Conservation (phyloP, 1,284 basidiomycete species). For the Rugosomyces carneus region DNA sequence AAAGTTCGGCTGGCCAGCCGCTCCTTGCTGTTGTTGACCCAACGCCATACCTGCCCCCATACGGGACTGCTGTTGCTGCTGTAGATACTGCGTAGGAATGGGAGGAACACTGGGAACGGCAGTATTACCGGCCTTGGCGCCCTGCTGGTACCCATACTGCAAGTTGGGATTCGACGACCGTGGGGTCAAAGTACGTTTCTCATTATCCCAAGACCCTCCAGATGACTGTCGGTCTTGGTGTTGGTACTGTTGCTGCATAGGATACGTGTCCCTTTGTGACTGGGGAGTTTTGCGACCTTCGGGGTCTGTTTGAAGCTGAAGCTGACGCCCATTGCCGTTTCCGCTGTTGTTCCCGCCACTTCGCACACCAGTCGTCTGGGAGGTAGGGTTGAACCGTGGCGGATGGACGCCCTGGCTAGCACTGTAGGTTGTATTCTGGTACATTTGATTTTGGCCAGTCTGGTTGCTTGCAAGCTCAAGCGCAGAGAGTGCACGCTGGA, state of each 20-base stretch:
- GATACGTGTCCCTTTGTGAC: slow-evolving; percentile 14
- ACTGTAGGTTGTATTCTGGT: slow-evolving; percentile 24
- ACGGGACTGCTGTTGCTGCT: slow-evolving; percentile 43
- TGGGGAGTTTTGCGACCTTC: slow-evolving; percentile 55
- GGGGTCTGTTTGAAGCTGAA: slow-evolving; percentile 54
- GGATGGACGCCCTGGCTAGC: slow-evolving; percentile 52
- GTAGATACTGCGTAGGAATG: slow-evolving; percentile 66
- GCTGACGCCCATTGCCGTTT: slow-evolving; percentile 33
- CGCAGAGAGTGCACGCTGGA: slow-evolving; percentile 62
- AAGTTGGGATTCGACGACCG: slow-evolving; percentile 66
- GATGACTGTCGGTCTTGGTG: slow-evolving; percentile 33
- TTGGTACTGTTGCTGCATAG: slow-evolving; percentile 21
- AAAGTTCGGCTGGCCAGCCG: slow-evolving; percentile 38
- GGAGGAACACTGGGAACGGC: slow-evolving; percentile 59
- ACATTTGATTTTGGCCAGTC: slow-evolving; percentile 17
- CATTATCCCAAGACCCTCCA: slow-evolving; percentile 50
- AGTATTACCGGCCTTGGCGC: slow-evolving; percentile 28
- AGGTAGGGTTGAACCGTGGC: slow-evolving; percentile 57
- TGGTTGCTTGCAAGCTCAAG: slow-evolving; percentile 49
- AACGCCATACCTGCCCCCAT: slow-evolving; percentile 32
- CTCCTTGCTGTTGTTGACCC: slow-evolving; percentile 23
- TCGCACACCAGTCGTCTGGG: slow-evolving; percentile 36
- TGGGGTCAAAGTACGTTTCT: slow-evolving; percentile 48
- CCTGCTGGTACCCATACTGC: slow-evolving; percentile 55
- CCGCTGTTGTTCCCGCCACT: slow-evolving; percentile 28